Evolutionary conservation across 2,329 filamentous ascomycete genomes (phyloP), one percentile per base, ranked within the genome.

Genomic region (Thielaviopsis cerberus): DNA sequence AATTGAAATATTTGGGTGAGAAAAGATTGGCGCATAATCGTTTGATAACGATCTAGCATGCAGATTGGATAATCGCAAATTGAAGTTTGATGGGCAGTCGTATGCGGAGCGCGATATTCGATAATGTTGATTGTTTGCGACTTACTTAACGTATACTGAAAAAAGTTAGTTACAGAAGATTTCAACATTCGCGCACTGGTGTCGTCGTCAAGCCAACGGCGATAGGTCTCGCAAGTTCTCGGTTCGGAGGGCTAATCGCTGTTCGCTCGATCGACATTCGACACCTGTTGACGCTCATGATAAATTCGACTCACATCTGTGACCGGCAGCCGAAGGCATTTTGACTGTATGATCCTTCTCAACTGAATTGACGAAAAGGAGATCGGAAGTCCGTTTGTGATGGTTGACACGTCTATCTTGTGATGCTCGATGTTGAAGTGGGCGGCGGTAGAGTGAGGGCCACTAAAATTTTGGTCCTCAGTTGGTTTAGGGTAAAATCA

Each of bases 71-170:
- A 37, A 26, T 60, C 22, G n/a, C 22, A 48, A 41, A 1, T 34
- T 54, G 48, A 22, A 15, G 20, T 20, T 17, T 54, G n/a, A 11
- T 41, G 27, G 22, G 20, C n/a, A 37, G 27, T 45, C 41, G 41
- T 48, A 48, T 48, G 41, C 41, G 41, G 10, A 48, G 41, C 41
- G 41, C 22, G n/a, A 20, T 48, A 22, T 48, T 45, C 23, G 41
- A 30, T 27, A 34, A 25, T 57, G 26, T 30, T 34, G 34, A 51
- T 45, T 27, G 48, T 51, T 53, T 27, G 26, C 53, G 57, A 85
- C 85, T 88, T 77, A 89, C 86, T 90, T 90, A 74, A 90, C 86
- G 74, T 90, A 91, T 80, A 90, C 86, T 90, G 62, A 62, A 41
- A 62, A 61, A 54, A 56, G 70, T 77, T 69, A 77, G 74, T 65